A percentile compares a stretch with the other conserved stretches of the same genome.
Conservation (phyloP, 139 green algal genomes). For the Tetraselmis chui region DNA sequence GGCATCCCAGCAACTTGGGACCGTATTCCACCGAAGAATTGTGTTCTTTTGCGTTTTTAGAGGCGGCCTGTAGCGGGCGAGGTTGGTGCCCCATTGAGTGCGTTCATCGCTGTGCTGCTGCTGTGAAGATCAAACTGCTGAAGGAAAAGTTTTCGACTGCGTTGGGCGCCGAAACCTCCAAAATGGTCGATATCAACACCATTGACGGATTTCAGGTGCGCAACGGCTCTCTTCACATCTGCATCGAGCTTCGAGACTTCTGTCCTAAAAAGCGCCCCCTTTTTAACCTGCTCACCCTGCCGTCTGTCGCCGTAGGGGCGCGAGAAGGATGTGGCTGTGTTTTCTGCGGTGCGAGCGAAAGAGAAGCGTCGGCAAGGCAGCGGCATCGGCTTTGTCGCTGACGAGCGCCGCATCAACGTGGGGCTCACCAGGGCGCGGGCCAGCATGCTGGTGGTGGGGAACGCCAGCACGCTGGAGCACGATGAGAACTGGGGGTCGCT, state of each 20-base stretch:
- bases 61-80: too few species aligned
- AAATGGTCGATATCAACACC: slow-evolving; percentile 84
- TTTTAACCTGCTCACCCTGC: too few species aligned
- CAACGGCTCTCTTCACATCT: too few species aligned
- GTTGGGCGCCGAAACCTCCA: slow-evolving; percentile 47
- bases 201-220: slow-evolving; percentile 91
- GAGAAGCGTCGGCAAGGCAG: background rate
- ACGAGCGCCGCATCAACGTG: slow-evolving; percentile 88
- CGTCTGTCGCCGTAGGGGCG: slow-evolving; percentile 45
- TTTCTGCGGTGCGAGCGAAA: slow-evolving; percentile 57
- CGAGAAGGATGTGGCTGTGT: slow-evolving; percentile 87
- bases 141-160: slow-evolving; percentile 40
- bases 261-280: too few species aligned
- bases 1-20: background rate
- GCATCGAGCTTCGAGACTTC: too few species aligned
- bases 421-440: slow-evolving; percentile 74
- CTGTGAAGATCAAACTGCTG: slow-evolving; percentile 62
- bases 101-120: background rate
- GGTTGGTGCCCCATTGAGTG: too few species aligned
- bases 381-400: slow-evolving; percentile 74
- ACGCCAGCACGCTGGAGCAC: slow-evolving; percentile 39
- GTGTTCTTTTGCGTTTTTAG: too few species aligned
- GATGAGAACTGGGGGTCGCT: slow-evolving; percentile 50
- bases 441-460: slow-evolving; percentile 73
- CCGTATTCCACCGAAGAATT: background rate